Base-by-base conservation (phyloP, 2,329 filamentous ascomycete species). In the Curvularia eragrostidis region DNA sequence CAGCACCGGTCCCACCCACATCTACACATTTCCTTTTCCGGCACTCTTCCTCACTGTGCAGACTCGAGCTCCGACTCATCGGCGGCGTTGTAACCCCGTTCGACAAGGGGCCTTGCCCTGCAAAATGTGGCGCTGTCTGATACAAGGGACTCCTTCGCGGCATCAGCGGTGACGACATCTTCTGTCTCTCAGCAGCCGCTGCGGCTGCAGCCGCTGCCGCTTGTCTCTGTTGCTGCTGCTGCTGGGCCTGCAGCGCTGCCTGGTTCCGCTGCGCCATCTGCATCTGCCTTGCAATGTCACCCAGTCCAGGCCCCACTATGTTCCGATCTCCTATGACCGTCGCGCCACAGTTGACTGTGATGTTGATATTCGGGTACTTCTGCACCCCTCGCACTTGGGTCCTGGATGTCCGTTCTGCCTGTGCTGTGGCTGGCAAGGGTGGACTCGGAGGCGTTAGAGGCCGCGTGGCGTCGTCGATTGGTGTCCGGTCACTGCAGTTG, bases 281-380 rank as follows among this genome's bases (percentile, higher is more conserved):
- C 65, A 75, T 71, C 42, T 75, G 70, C 10, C 68, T 56, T 13
- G 72, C 73, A n/a, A 75, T 68, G 34, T 75, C 73, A 6, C 70
- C 71, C 3, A 76, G 44, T 0, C 67, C 70, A 4, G 72, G 73
- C 3, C 73, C 72, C 2, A 76, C 73, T 24, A 76, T 73, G 44
- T 76, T 76, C 13, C 71, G 62, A 49, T 76, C 73, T 1, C 73
- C 73, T 19, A 74, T 64, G 2, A 76, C 65, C 10, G 73, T 76
- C 28, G 71, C 68, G 54, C 72, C 72, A 52, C 73, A 76, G 52
- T 74, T 73, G 15, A 76, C 59, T 1, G 67, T 75, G 54, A 76
- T 71, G 57, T 70, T 71, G 46, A 75, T 53, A 23, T 64, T 73
- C 3, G 61, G 57, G 1, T 49, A 59, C 2, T 53, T 47, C 19